phyloP scores from a whole-genome alignment of 2,329 filamentous ascomycete genomes.

The Colletotrichum sp. region DNA sequence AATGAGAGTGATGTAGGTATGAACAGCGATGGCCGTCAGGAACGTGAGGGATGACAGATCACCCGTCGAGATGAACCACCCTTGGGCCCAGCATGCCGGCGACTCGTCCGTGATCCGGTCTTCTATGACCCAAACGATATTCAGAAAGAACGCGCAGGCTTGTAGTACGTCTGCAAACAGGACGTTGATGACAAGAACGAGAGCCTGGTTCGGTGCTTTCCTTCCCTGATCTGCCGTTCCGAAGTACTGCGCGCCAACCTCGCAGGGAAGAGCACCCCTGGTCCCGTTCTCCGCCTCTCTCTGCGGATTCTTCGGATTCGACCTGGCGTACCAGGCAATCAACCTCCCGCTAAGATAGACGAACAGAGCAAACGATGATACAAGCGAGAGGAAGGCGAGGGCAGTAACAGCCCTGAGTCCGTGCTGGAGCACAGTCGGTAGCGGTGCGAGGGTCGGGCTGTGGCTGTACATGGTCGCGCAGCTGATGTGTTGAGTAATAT shows the following conservation, averaged over 20 bases:
- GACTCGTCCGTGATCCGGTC: constrained; percentile 54
- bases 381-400: constrained; percentile 39
- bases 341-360: constrained; percentile 40
- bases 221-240: background rate
- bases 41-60: constrained; percentile 63
- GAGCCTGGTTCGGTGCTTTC: constrained; percentile 55
- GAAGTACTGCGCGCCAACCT: constrained; percentile 17
- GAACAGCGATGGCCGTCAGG: constrained; percentile 60
- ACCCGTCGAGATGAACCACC: constrained; percentile 63
- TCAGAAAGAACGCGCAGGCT: constrained; percentile 59
- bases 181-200: constrained; percentile 65
- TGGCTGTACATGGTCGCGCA: background rate
- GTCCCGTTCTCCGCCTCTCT: constrained; percentile 18
- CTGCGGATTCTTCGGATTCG: constrained; percentile 30
- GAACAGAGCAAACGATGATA: constrained; percentile 35
- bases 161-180: constrained; percentile 64
- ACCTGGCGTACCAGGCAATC: constrained; percentile 34
- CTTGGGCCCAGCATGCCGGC: constrained; percentile 57
- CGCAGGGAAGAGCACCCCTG: constrained; percentile 22
- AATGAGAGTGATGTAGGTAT: constrained; percentile 62
- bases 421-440: constrained; percentile 35
- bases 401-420: constrained; percentile 41
- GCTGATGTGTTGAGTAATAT: background rate
- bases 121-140: constrained; percentile 53
- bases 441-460: constrained; percentile 32